These are phyloP conservation scores for Letharia lupina DNA, from an alignment of 495 filamentous ascomycete genomes.

Conservation along the genomic window DNA sequence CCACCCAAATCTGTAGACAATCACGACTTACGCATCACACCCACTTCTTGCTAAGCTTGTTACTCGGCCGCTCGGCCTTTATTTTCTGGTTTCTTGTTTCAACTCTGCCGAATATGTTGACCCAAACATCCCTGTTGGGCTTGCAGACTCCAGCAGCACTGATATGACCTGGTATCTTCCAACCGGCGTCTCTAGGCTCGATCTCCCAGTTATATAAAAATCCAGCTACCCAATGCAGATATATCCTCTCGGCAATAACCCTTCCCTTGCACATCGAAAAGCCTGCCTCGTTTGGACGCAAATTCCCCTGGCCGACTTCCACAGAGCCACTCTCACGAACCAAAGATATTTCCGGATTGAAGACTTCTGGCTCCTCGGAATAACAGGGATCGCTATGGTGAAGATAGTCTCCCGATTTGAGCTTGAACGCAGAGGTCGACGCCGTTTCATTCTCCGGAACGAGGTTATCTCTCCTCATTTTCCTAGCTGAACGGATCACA, in stretches of 20 bases:
- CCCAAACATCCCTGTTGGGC: neutral
- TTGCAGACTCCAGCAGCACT: neutral
- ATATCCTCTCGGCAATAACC: neutral
- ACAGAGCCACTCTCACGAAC: neutral
- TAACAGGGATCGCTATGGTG: neutral
- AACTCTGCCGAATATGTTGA: neutral
- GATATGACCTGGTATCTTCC: neutral
- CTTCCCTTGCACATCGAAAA: neutral
- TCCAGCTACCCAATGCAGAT: neutral
- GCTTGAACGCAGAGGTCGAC: neutral
- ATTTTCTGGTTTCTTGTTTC: too few species aligned
- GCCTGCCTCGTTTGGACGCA: neutral
- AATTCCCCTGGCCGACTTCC: neutral
- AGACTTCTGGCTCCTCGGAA: neutral
- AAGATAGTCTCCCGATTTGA: neutral
- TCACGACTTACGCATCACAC: too few species aligned
- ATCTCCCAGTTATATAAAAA: neutral
- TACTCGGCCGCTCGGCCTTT: too few species aligned
- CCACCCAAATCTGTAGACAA: too few species aligned
- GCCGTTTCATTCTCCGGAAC: neutral
- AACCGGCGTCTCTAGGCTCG: neutral
- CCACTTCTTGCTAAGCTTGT: too few species aligned
- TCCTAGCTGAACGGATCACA: neutral
- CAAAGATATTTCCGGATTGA: neutral
- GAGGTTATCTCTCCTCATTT: neutral